Percentiles rank a stretch among this genome's conserved stretches.
phyloP scores from a whole-genome alignment of 148 eudicot genomes.

The Silene conica region DNA sequence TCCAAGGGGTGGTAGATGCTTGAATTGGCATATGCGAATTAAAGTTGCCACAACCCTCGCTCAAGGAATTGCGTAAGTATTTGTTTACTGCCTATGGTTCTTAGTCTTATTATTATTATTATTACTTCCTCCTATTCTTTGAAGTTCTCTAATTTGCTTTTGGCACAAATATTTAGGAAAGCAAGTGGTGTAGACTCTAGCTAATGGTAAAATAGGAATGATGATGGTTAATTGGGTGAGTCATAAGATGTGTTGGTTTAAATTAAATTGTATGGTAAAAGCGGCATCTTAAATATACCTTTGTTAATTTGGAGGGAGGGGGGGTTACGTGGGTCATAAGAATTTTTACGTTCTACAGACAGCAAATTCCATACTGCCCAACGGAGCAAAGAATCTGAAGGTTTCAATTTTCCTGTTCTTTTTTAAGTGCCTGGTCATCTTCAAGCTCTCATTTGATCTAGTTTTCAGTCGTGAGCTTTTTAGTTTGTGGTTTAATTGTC shows the following conservation, averaged over 20 bases:
- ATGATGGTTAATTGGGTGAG: too few species aligned
- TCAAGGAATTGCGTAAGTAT: conserved; percentile 90
- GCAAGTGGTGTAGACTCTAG: too few species aligned
- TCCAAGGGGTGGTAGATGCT: conserved; percentile 86
- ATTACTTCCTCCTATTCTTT: not conserved
- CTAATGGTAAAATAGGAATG: too few species aligned
- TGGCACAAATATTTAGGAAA: not conserved
- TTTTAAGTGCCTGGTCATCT: not conserved
- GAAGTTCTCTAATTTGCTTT: not conserved
- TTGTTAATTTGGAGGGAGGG: too few species aligned
- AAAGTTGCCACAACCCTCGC: conserved; percentile 89
- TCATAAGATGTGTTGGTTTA: too few species aligned
- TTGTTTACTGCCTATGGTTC: conserved; percentile 2
- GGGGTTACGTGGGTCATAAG: too few species aligned
- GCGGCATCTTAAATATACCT: too few species aligned
- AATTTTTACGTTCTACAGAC: too few species aligned
- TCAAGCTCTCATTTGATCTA: not conserved
- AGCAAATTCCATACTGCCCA: not conserved
- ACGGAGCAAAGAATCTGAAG: not conserved
- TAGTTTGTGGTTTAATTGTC: not conserved
- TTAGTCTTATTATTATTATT: not conserved
- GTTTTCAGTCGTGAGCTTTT: not conserved
- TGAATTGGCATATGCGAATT: conserved; percentile 85
- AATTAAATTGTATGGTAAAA: too few species aligned
- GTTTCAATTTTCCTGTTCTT: not conserved